Percentiles rank a stretch among this genome's conserved stretches.
Conservation (phyloP, 768 basidiomycete species). For the Suillus bovinus region DNA sequence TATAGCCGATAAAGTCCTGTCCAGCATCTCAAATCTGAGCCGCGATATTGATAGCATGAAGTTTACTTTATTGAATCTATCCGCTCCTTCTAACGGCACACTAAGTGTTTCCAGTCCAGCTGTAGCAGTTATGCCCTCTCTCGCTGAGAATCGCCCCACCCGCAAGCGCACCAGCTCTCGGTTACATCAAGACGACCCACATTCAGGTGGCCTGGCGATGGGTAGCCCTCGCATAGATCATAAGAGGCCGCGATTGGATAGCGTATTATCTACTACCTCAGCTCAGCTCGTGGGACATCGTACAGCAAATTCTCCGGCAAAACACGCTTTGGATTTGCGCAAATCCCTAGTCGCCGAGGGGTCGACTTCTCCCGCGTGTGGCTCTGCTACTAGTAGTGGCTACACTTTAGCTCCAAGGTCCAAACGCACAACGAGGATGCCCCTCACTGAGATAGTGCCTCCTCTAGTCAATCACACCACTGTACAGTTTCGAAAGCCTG, state of each 20-base stretch:
- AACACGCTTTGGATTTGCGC: background rate
- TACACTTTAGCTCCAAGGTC: background rate
- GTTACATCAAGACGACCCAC: background rate
- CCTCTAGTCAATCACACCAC: background rate
- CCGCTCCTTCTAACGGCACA: background rate
- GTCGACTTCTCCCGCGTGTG: background rate
- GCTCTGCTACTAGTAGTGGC: background rate
- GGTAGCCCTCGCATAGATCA: background rate
- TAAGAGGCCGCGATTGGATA: constrained; percentile 2
- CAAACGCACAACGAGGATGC: background rate
- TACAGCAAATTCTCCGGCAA: background rate
- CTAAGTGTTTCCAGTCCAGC: background rate
- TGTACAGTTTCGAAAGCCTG: background rate
- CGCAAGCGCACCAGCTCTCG: constrained; percentile 4
- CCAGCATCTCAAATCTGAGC: constrained; percentile 20
- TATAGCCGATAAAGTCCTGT: constrained; percentile 20
- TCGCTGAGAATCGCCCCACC: background rate
- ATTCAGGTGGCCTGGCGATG: background rate
- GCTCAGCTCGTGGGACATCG: background rate
- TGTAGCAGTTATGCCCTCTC: background rate
- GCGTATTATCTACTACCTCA: background rate
- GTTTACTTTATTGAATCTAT: constrained; percentile 2
- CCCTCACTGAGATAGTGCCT: background rate
- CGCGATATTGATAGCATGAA: constrained; percentile 16
- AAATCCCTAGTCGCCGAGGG: background rate